Conservation (phyloP, 2,329 filamentous ascomycete species). For the Botrytis fragariae region DNA sequence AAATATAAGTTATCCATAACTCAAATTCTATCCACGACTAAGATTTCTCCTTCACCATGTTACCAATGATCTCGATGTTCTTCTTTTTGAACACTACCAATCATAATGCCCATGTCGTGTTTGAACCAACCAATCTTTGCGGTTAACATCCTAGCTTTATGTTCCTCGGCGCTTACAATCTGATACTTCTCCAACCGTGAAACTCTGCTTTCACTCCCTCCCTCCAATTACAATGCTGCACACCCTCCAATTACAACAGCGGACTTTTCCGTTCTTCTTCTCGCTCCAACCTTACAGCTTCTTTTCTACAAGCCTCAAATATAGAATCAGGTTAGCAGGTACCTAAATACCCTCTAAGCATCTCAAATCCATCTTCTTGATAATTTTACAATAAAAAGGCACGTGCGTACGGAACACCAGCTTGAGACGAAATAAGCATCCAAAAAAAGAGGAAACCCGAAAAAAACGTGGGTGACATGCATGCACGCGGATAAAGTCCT, state of each 20-base stretch:
- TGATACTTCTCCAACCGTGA: neutral
- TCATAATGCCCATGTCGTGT: neutral
- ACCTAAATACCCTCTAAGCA: neutral
- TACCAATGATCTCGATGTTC: neutral
- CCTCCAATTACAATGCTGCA: neutral
- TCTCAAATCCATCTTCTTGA: neutral
- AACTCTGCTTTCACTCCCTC: neutral
- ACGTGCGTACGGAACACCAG: neutral
- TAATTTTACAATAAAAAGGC: neutral
- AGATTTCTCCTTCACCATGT: neutral
- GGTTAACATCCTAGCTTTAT: neutral
- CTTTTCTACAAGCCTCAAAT: neutral
- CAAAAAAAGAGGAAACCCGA: too few species aligned
- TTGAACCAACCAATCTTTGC: neutral
- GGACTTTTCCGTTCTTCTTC: neutral
- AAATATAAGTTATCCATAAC: neutral
- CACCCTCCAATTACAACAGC: too few species aligned
- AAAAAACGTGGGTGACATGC: conserved; percentile 2
- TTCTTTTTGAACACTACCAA: neutral
- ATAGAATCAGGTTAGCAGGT: neutral
- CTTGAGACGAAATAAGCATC: neutral
- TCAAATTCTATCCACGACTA: neutral
- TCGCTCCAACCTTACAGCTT: neutral
- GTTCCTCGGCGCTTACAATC: neutral
- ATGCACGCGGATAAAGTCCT: neutral